These are phyloP conservation scores for Paramecium octaurelia DNA, from an alignment of 73 alveolate species.

Conservation along the genomic window DNA sequence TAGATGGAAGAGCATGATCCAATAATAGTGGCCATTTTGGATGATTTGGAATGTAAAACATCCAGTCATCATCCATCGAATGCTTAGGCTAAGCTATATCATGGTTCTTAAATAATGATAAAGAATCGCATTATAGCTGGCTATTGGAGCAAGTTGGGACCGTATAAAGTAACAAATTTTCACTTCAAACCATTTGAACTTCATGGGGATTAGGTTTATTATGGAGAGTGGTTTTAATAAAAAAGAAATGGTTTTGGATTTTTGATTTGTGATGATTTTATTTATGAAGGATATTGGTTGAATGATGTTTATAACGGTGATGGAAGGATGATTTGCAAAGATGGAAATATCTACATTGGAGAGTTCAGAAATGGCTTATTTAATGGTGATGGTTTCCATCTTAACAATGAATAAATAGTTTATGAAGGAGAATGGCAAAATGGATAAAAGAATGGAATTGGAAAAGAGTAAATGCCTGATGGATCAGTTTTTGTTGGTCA, in stretches of 20 bases:
- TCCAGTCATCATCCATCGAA: background rate
- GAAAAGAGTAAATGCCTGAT: slow-evolving; percentile 29
- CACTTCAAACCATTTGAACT: background rate
- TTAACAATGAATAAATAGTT: background rate
- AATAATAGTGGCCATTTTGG: background rate
- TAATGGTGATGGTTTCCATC: slow-evolving; percentile 56
- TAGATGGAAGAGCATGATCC: background rate
- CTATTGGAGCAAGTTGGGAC: background rate
- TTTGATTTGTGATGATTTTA: slow-evolving; percentile 63
- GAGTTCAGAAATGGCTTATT: slow-evolving; percentile 55
- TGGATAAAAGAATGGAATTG: slow-evolving; percentile 24
- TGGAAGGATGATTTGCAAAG: slow-evolving; percentile 78
- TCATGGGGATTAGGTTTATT: background rate
- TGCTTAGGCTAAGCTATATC: background rate
- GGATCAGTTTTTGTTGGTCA: slow-evolving; percentile 12
- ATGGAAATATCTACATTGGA: slow-evolving; percentile 80
- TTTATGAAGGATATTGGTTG: slow-evolving; percentile 95
- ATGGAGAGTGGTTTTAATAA: background rate
- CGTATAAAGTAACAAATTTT: background rate
- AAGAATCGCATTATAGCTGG: background rate
- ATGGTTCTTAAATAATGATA: background rate
- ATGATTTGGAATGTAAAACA: background rate
- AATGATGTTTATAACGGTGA: slow-evolving; percentile 79
- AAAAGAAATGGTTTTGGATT: slow-evolving; percentile 38
- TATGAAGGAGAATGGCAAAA: slow-evolving; percentile 46